Evolutionary conservation across 768 basidiomycete species (phyloP).

Genomic region (Podaxis rugospora): DNA sequence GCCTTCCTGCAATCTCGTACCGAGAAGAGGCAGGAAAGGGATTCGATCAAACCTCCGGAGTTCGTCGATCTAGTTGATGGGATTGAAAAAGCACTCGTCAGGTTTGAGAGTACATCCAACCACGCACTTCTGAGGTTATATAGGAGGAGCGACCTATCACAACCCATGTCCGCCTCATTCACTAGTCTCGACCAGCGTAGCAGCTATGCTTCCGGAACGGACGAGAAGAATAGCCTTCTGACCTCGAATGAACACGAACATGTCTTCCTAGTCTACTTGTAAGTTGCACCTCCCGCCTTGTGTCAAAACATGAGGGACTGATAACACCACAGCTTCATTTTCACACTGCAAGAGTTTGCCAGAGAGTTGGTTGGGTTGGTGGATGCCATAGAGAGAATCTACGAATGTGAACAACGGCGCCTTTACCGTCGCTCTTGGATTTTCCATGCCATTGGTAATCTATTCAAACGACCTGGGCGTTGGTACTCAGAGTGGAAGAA

Average conservation of each 20-base stretch:
- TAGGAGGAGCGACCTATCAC: slow-evolving; percentile 39
- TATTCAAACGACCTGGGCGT: slow-evolving; percentile 7
- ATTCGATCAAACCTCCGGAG: slow-evolving; percentile 47
- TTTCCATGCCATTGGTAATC: slow-evolving; percentile 17
- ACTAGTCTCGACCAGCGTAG: slow-evolving; percentile 13
- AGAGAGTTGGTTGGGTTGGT: slow-evolving; percentile 77
- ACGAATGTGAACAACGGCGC: slow-evolving; percentile 55
- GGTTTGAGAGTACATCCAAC: slow-evolving; percentile 82
- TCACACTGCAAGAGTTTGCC: slow-evolving; percentile 93
- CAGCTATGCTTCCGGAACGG: slow-evolving; percentile 5
- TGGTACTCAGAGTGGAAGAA: neutral
- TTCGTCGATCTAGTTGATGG: slow-evolving; percentile 60
- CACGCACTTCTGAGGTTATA: slow-evolving; percentile 79
- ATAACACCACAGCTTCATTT: slow-evolving; percentile 69
- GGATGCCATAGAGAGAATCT: slow-evolving; percentile 80
- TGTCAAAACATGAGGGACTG: neutral
- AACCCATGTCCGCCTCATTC: slow-evolving; percentile 18
- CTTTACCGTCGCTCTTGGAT: slow-evolving; percentile 23
- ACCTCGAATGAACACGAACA: slow-evolving; percentile 66
- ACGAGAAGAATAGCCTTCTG: slow-evolving; percentile 31
- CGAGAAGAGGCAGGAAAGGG: slow-evolving; percentile 21
- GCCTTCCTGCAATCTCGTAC: slow-evolving; percentile 52
- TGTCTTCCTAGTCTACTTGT: slow-evolving; percentile 92
- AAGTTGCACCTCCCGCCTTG: slow-evolving; percentile 25
- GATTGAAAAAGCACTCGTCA: slow-evolving; percentile 64